Conservation (phyloP, 1,139 yeast species). For the Diutina siamensis region DNA sequence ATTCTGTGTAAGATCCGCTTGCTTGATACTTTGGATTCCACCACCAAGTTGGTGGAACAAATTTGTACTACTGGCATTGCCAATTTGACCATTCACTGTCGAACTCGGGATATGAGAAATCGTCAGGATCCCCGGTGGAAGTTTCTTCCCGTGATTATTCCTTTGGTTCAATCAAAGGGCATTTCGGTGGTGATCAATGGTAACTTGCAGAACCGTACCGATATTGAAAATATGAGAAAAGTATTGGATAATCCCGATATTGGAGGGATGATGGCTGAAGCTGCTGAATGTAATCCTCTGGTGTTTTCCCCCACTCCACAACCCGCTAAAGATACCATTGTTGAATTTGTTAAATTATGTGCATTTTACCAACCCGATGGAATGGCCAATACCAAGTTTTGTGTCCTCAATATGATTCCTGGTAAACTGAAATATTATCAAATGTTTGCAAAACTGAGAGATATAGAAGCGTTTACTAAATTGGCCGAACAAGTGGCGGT, state of each 20-base stretch:
- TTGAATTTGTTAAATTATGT: slow-evolving; percentile 35
- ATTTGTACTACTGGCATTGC: slow-evolving; percentile 73
- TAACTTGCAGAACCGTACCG: slow-evolving; percentile 44
- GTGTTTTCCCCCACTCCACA: slow-evolving; percentile 44
- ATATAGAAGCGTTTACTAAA: slow-evolving; percentile 34
- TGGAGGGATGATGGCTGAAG: slow-evolving; percentile 91
- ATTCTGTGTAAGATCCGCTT: slow-evolving; percentile 85
- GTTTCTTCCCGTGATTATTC: slow-evolving; percentile 49
- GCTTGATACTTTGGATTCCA: slow-evolving; percentile 45
- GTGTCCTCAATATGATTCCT: slow-evolving; percentile 67
- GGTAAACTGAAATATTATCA: slow-evolving; percentile 61
- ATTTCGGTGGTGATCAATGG: slow-evolving; percentile 80
- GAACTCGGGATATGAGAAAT: slow-evolving; percentile 84
- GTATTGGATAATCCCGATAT: slow-evolving; percentile 39
- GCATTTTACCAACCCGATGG: slow-evolving; percentile 41
- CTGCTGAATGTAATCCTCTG: slow-evolving; percentile 80
- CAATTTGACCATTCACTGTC: slow-evolving; percentile 82
- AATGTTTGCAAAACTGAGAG: slow-evolving; percentile 43
- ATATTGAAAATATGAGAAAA: slow-evolving; percentile 41
- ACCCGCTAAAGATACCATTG: slow-evolving; percentile 43
- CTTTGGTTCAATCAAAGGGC: slow-evolving; percentile 48
- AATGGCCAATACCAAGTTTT: slow-evolving; percentile 62
- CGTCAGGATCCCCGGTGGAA: slow-evolving; percentile 68
- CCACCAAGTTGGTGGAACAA: slow-evolving; percentile 48
- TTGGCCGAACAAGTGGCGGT: slow-evolving; percentile 10